Conservation (phyloP, 208 protist genomes). For the Leishmania major region DNA sequence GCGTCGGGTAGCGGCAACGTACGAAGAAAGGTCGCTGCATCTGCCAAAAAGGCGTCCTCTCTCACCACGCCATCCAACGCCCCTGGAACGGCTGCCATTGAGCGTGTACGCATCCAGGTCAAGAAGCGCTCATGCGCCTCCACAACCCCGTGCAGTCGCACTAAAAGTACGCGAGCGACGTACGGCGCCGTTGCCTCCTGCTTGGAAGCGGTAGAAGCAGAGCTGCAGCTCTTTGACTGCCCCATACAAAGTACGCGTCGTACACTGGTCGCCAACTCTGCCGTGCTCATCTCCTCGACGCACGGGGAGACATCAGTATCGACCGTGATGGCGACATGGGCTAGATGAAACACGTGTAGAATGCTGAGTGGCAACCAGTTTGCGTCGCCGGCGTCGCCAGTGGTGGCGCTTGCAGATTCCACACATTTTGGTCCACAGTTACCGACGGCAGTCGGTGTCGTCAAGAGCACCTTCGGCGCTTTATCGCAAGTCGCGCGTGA, state of each 20-base stretch:
- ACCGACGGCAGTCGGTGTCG: not conserved
- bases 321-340: not conserved
- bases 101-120: not conserved
- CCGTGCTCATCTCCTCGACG: constrained; percentile 7
- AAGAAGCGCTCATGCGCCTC: constrained; percentile 13
- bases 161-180: not conserved
- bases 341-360: constrained; percentile 5
- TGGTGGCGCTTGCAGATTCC: not conserved
- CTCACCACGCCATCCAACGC: not conserved
- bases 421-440: not conserved
- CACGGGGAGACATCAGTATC: not conserved
- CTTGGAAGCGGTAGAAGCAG: not conserved
- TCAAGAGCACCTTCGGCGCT: not conserved
- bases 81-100: not conserved
- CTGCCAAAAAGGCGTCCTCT: not conserved
- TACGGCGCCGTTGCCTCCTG: not conserved
- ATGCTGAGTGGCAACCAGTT: constrained; percentile 2
- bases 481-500: not conserved
- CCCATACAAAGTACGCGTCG: not conserved
- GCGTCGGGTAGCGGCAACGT: not conserved
- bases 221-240: not conserved
- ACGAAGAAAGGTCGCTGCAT: not conserved
- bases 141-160: not conserved
- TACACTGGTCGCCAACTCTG: constrained; percentile 4
- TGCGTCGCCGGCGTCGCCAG: not conserved